Conservation (phyloP, 2,329 filamentous ascomycete species). For the Fusarium staphyleae region DNA sequence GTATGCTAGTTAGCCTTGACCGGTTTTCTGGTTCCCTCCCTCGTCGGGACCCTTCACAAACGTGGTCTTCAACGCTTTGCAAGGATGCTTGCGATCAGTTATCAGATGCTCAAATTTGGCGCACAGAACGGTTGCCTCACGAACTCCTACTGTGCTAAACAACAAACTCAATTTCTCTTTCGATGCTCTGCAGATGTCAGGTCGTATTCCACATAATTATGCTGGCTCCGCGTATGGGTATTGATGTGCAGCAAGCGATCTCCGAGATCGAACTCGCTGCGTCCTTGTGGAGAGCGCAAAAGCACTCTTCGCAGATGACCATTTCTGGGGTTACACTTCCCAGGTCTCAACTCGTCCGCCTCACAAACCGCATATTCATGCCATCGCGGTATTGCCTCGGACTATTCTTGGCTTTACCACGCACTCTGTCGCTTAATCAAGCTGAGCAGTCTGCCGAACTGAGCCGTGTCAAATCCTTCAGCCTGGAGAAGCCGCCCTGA, state of each 20-base stretch:
- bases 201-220: not conserved
- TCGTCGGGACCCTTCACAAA: conserved; percentile 26
- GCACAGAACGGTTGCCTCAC: not conserved
- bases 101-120: conserved; percentile 11
- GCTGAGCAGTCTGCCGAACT: conserved; percentile 20
- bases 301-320: conserved; percentile 10
- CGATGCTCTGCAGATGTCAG: not conserved
- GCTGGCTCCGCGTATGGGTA: not conserved
- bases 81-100: conserved; percentile 14
- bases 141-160: too few relatives aligned
- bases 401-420: too few relatives aligned
- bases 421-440: too few relatives aligned
- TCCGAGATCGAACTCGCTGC: conserved; percentile 18
- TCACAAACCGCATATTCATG: conserved; percentile 4
- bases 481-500: conserved; percentile 14
- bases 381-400: conserved; percentile 27
- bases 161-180: not conserved
- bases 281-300: conserved; percentile 13
- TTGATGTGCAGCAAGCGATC: conserved; percentile 15
- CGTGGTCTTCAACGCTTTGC: conserved; percentile 19
- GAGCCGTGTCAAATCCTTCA: conserved; percentile 28
- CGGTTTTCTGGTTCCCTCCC: conserved; percentile 21
- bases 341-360: conserved; percentile 19
- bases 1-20: conserved; percentile 35
- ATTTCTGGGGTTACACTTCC: conserved; percentile 11